These are phyloP conservation scores for Microcyclospora tardicrescens DNA, from an alignment of 2,329 filamentous ascomycete species.

Conservation along the genomic window DNA sequence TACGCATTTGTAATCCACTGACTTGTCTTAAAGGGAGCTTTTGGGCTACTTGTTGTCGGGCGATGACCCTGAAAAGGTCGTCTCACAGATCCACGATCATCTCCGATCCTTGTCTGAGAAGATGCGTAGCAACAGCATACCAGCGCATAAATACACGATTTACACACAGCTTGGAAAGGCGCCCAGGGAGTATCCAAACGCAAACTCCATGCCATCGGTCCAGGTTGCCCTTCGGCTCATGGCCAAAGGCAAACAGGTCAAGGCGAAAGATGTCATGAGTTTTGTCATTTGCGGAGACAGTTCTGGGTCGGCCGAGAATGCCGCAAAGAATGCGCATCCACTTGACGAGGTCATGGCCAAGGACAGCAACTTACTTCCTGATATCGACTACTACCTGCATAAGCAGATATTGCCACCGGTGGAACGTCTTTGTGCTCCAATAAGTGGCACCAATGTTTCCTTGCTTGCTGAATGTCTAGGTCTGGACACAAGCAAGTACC, in stretches of 20 bases:
- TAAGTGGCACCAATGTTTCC: slow-evolving; percentile 79
- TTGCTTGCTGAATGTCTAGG: slow-evolving; percentile 88
- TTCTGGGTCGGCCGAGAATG: slow-evolving; percentile 50
- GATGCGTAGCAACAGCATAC: slow-evolving; percentile 70
- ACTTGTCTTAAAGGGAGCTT: slow-evolving; percentile 42
- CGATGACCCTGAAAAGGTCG: slow-evolving; percentile 75
- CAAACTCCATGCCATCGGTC: slow-evolving; percentile 88
- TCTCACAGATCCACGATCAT: slow-evolving; percentile 87
- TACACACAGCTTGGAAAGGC: slow-evolving; percentile 94
- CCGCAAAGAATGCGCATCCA: slow-evolving; percentile 80
- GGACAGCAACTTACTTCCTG: slow-evolving; percentile 63
- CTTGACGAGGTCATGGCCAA: slow-evolving; percentile 72
- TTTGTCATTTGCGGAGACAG: slow-evolving; percentile 74
- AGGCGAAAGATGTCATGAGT: slow-evolving; percentile 89
- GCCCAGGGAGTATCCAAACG: slow-evolving; percentile 87
- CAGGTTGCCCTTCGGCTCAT: slow-evolving; percentile 87
- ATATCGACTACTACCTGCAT: slow-evolving; percentile 95
- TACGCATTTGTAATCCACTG: neutral
- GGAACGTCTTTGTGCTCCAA: slow-evolving; percentile 92
- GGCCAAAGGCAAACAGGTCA: slow-evolving; percentile 71
- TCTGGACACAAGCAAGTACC: slow-evolving; percentile 79
- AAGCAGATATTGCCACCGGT: slow-evolving; percentile 98
- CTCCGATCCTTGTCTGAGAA: slow-evolving; percentile 69
- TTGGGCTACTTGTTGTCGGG: slow-evolving; percentile 92
- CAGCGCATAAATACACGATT: slow-evolving; percentile 84